Conservation (phyloP, 2,329 filamentous ascomycete genomes). For the Magnaporthiopsis rhizophila region DNA sequence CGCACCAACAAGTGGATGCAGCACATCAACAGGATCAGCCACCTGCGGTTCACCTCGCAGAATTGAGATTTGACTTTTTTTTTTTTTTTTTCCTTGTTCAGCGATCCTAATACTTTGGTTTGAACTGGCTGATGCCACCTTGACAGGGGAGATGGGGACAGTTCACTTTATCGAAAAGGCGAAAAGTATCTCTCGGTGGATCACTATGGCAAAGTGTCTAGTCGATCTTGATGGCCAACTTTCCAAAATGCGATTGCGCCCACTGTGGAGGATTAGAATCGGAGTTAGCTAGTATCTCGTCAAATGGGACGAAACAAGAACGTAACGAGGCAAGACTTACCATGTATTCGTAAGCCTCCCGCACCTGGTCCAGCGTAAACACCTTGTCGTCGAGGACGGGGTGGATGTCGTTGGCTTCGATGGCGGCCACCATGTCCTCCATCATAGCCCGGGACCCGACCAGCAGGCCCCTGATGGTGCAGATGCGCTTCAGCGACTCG, state of each 20-base stretch:
- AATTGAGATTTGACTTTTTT: background rate
- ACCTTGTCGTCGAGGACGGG: constrained; percentile 30
- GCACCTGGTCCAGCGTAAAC: constrained; percentile 29
- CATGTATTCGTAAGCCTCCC: constrained; percentile 45
- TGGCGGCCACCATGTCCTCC: constrained; percentile 33
- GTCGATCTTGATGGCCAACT: constrained; percentile 35
- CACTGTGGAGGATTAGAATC: constrained; percentile 21
- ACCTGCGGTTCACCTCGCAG: background rate
- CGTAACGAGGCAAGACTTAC: constrained; percentile 25
- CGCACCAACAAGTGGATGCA: constrained; percentile 20
- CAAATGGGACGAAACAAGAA: background rate
- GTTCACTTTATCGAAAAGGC: no score
- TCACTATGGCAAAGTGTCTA: background rate
- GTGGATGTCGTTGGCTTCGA: constrained; percentile 34
- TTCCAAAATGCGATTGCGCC: constrained; percentile 47
- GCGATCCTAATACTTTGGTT: no score
- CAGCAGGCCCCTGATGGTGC: constrained; percentile 31
- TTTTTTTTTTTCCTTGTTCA: no score
- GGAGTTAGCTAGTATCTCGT: background rate
- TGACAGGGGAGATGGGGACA: no score
- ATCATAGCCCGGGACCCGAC: constrained; percentile 31
- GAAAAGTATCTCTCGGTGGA: no score
- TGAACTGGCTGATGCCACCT: no score
- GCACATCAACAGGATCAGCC: constrained; percentile 9
- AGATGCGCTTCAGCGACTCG: constrained; percentile 34